Evolutionary conservation across 371 early-diverging fungal genomes (phyloP), one percentile per base, ranked within the genome.

Genomic region (Astathelohania contejeani): DNA sequence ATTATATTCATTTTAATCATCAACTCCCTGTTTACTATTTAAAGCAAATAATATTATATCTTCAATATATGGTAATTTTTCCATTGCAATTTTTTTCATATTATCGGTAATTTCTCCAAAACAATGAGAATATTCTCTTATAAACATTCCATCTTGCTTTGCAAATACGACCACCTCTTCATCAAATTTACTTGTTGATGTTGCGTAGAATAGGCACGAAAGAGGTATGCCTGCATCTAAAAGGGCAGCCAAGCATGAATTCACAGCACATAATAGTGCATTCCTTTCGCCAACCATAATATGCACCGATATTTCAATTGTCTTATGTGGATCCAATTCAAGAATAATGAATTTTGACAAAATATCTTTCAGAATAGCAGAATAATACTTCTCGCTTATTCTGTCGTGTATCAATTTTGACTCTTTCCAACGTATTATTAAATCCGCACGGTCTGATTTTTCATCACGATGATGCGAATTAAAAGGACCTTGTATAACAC

Each of bases 171-270:
- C 18, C 19, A 57, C 63, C 19, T 53, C 56, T 19, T 63, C 63
- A 37, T 63, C 52, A 24, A 45, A 4, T 20, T 4, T 14, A 57
- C 45, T 47, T 2, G 39, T 20, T 4, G 56, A 35, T 26, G 29
- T 46, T 7, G 62, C 63, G 49, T 58, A 59, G 32, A 62, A 54
- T 26, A 58, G 16, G 0, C 32, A 20, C 37, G 23, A 51, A 1
- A 66, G 48, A 24, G 67, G 67, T 27, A 66, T 51, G 6, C 67
- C 67, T 23, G 29, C 53, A 20, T 61, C 54, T 2, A 52, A 14
- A 10, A 54, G 32, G 2, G 58, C 62, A 4, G 62, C 16, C 20
- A 66, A 28, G 1, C 45, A 20, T 12, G 58, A 28, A 55, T 66
- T 66, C 12, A 63, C 38, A 29, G 57, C 56, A 56, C 63, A 63